phyloP scores from a whole-genome alignment of 495 filamentous ascomycete species.

The Daldinia bambusicola region DNA sequence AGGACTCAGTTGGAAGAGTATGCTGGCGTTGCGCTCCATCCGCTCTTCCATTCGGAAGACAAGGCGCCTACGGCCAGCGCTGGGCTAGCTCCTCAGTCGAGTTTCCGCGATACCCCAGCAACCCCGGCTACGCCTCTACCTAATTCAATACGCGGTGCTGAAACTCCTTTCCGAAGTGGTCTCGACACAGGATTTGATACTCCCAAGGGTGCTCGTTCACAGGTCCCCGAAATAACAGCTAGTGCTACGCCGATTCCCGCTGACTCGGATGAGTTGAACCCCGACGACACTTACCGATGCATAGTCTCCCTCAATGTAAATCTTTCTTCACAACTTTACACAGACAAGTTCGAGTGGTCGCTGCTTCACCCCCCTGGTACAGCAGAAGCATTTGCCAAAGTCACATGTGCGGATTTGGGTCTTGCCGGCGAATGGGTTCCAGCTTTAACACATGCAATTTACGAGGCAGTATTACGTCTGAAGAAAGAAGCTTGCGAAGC shows the following conservation, averaged over 20 bases:
- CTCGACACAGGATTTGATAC: conserved; percentile 48
- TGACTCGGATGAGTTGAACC: conserved; percentile 71
- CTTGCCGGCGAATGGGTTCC: conserved; percentile 93
- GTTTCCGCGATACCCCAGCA: conserved; percentile 53
- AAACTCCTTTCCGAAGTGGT: conserved; percentile 59
- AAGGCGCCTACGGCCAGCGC: conserved; percentile 35
- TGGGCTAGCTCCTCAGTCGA: conserved; percentile 44
- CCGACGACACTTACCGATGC: conserved; percentile 91
- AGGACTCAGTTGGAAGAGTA: conserved; percentile 96
- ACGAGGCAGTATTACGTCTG: conserved; percentile 89
- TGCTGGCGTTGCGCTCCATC: conserved; percentile 91
- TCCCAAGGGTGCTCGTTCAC: conserved; percentile 39
- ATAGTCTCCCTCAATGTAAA: conserved; percentile 93
- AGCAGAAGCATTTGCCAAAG: conserved; percentile 89
- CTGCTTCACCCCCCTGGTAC: conserved; percentile 90
- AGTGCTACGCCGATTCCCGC: conserved; percentile 61
- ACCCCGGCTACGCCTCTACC: conserved; percentile 61
- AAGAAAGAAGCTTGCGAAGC: conserved; percentile 97
- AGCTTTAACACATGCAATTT: conserved; percentile 94
- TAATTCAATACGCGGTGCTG: conserved; percentile 52
- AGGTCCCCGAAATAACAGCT: conserved; percentile 58
- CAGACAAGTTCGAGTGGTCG: conserved; percentile 99
- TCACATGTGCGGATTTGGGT: conserved; percentile 91
- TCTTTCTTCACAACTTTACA: conserved; percentile 89
- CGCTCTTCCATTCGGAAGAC: conserved; percentile 78